Evolutionary conservation across 2,329 filamentous ascomycete species (phyloP), one percentile per base, ranked within the genome.

Genomic region (Exophiala alcalophila): DNA sequence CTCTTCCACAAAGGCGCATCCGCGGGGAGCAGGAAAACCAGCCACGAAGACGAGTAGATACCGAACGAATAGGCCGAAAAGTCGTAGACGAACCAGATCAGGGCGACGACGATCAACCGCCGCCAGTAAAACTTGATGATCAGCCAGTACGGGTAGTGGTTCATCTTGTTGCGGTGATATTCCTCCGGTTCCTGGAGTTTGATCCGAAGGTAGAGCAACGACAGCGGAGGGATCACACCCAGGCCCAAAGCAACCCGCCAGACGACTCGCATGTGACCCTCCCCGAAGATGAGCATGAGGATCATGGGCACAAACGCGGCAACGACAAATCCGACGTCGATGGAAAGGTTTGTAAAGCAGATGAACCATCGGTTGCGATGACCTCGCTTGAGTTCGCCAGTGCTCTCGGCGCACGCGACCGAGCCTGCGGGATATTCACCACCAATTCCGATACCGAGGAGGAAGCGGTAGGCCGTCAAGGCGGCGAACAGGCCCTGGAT

Each of bases 281-380:
- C 60, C 60, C 81, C 61, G 44, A 74, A 72, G 15, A 81, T 77
- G 54, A 79, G 55, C 9, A 79, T 74, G 19, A 84, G 63, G 31
- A 84, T 69, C 65, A 81, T 81, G 0, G 88, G 86, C 2, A 92
- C 80, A 49, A 94, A 79, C 0, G 86, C 82, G 6, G 86, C 82
- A 41, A 91, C 72, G 2, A 94, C 84, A 53, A 94, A 95, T 1
- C 86, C 89, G 39, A 80, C 77, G 60, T 94, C 86, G 47, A 94
- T 94, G 72, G 89, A 85, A 16, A 84, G 80, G 64, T 94, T 94
- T 32, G 86, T 94, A 64, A 92, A 94, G 52, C 94, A 73, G 56
- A 91, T 86, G 60, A 90, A 96, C 87, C 88, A 94, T 26, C 84
- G 75, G 61, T 96, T 91, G n/a, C 90, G 75, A 11, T 84, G 83